Conservation (phyloP, 805 yeast species). For the Wickerhamiella dianesei region DNA sequence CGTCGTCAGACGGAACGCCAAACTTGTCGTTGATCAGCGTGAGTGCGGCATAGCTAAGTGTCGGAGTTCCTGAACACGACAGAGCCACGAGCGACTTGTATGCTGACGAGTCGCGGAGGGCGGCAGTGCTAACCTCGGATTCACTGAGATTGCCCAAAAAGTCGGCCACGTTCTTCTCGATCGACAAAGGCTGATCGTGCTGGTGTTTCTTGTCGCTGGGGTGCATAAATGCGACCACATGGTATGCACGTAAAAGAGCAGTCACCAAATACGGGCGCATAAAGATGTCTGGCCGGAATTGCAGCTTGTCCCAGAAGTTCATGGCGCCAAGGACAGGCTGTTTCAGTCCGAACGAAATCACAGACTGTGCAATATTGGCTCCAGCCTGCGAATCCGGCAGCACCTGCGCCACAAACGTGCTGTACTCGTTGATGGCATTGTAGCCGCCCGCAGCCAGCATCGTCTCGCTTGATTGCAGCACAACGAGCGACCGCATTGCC, state of each 20-base stretch:
- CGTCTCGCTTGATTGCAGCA: conserved; percentile 1
- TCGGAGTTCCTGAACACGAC: not conserved
- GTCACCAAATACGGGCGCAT: not conserved
- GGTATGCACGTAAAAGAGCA: not conserved
- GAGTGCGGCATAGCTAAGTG: not conserved
- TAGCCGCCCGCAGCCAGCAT: conserved; percentile 1
- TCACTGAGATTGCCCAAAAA: not conserved
- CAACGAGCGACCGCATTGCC: not conserved
- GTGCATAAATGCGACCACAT: not conserved
- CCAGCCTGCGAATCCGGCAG: not conserved
- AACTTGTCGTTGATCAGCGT: not conserved
- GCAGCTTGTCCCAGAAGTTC: not conserved
- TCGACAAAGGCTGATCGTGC: not conserved
- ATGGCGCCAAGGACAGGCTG: not conserved
- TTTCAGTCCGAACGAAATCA: not conserved
- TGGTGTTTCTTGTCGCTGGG: not conserved
- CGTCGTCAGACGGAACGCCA: not conserved
- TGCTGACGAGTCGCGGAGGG: not conserved
- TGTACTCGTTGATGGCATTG: not conserved
- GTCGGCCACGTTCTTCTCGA: not conserved
- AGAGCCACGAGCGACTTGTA: not conserved
- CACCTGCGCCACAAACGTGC: not conserved
- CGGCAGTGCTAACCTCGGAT: not conserved
- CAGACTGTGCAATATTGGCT: not conserved
- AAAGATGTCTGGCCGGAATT: not conserved